Evolutionary conservation across 805 yeast species (phyloP).

Genomic region (Pichia deserticola): DNA sequence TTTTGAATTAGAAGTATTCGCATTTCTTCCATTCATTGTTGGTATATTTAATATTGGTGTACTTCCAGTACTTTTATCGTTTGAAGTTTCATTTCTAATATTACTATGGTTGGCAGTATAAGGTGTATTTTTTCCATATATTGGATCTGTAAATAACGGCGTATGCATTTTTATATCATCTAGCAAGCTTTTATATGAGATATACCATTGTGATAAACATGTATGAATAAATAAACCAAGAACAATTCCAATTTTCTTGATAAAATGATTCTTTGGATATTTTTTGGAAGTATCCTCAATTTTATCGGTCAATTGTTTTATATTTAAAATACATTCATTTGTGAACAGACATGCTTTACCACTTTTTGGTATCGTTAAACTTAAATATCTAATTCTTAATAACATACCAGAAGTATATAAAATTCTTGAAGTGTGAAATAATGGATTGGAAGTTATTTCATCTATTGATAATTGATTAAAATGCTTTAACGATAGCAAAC

Average conservation of each 20-base stretch:
- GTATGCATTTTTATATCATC: constrained; percentile 8
- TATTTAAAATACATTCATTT: constrained; percentile 29
- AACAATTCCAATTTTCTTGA: constrained; percentile 48
- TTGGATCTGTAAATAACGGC: constrained; percentile 1
- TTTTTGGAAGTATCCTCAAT: constrained; percentile 25
- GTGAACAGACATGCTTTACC: constrained; percentile 42
- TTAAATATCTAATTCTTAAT: constrained; percentile 46
- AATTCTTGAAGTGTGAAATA: constrained; percentile 48
- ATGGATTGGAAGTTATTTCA: constrained; percentile 50
- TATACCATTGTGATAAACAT: constrained; percentile 45
- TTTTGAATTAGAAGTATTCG: background rate
- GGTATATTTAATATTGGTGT: too few species aligned
- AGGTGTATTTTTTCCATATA: background rate
- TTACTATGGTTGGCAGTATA: background rate
- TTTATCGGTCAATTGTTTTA: constrained; percentile 19
- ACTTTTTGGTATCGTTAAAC: constrained; percentile 44
- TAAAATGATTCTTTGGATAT: constrained; percentile 41
- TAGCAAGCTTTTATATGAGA: constrained; percentile 12
- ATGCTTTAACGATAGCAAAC: constrained; percentile 42
- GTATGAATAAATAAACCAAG: constrained; percentile 55
- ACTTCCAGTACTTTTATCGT: too few species aligned
- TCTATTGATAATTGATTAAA: constrained; percentile 37
- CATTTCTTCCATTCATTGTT: too few species aligned
- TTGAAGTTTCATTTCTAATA: background rate
- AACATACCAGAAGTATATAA: constrained; percentile 63